Evolutionary conservation across 2,329 filamentous ascomycete genomes (phyloP).

Genomic region (Trichoderma sp.): DNA sequence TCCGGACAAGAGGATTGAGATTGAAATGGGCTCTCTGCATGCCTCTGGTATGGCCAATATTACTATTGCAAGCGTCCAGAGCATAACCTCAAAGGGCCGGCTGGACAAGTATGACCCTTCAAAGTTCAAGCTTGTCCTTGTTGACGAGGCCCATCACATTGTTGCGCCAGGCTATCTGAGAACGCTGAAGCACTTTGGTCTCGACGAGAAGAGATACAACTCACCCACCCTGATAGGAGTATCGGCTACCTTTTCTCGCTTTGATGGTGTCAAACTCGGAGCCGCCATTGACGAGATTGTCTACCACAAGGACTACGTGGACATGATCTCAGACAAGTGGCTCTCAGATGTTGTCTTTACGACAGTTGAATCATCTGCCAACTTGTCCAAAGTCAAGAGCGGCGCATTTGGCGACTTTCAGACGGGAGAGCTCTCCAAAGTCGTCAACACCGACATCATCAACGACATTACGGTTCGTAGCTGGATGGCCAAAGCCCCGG

Average conservation of each 20-base stretch:
- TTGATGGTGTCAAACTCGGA: constrained; percentile 81
- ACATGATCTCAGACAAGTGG: constrained; percentile 84
- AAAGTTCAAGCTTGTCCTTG: constrained; percentile 84
- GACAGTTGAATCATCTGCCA: constrained; percentile 79
- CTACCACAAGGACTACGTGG: constrained; percentile 76
- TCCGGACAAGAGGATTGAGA: constrained; percentile 76
- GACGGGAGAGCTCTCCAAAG: constrained; percentile 71
- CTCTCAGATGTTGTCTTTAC: constrained; percentile 91
- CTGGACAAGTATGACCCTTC: constrained; percentile 79
- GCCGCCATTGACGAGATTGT: constrained; percentile 92
- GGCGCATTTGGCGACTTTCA: constrained; percentile 74
- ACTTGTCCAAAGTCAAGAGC: constrained; percentile 70
- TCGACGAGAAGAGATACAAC: constrained; percentile 49
- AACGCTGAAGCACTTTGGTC: constrained; percentile 75
- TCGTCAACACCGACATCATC: constrained; percentile 76
- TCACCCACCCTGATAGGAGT: constrained; percentile 79
- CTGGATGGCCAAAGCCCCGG: constrained; percentile 76
- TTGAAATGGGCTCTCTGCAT: constrained; percentile 83
- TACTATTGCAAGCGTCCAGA: constrained; percentile 87
- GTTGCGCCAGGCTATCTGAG: constrained; percentile 79
- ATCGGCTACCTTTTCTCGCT: constrained; percentile 76
- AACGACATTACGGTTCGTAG: constrained; percentile 85
- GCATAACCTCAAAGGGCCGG: constrained; percentile 73
- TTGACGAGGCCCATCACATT: constrained; percentile 97
- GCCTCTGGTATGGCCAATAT: constrained; percentile 86